Evolutionary conservation across 352 stramenopile genomes (phyloP), one percentile per base, ranked within the genome.

Genomic region (Globisporangium canariense): DNA sequence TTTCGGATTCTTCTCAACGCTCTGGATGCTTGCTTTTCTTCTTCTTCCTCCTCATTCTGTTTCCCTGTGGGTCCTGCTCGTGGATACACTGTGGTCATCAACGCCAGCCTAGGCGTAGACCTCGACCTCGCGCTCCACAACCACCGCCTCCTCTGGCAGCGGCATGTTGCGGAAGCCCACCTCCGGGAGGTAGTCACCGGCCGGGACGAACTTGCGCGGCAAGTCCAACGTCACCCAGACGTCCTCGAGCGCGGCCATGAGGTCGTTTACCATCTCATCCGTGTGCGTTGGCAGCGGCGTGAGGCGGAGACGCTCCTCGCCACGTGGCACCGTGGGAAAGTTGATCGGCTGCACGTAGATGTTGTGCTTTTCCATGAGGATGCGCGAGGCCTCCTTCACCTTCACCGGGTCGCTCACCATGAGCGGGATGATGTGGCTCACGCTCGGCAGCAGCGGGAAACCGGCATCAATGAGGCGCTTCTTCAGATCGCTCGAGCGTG

Each of bases 311-410:
- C 90, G 89, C 85, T 97, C 90, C 68, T 94, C 89, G 49, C 90
- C 90, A 67, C 84, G 79, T 1, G 88, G 88, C 36, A 97, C 90
- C 2, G 90, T 97, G 0, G 90, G 90, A 60, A 96, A 97, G 82
- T 97, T 97, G 74, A 97, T 97, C 2, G 90, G 86, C 85, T 97
- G 90, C 47, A 96, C 77, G 77, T 97, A 97, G 59, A 97, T 97
- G 74, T 80, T 78, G 84, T 96, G 74, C 70, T 96, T 90, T 62
- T 97, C 82, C 79, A 97, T 92, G 25, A 97, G 71, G n/a, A 96
- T 86, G 55, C 90, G 81, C 52, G 88, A 94, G 18, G 89, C 89
- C 62, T 90, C 80, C 81, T 97, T 96, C 45, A 91, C 84, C 73
- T 97, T 96, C 46, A 88, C 77, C 10, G 90, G 82, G 64, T 97